Base-by-base conservation (phyloP, 768 basidiomycete genomes). In the Lactarius hengduanensis region DNA sequence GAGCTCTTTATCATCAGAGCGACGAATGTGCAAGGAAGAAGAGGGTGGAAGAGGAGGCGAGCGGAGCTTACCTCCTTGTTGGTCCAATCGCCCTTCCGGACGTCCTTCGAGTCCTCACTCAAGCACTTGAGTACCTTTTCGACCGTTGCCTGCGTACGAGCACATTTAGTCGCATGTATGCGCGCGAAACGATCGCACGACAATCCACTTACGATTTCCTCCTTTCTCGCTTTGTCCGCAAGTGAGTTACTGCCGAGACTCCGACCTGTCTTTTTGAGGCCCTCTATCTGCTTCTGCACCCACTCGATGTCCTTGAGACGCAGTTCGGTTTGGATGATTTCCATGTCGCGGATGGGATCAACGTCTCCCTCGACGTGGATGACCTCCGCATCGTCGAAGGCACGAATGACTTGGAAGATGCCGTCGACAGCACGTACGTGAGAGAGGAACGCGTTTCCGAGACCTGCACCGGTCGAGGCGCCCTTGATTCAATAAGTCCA, bases 331-430 rank as follows among this genome's bases (percentile, higher is more conserved):
- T 89, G 88, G 73, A 99, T 99, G 73, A 98, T 98, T 70, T 91
- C 87, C 96, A 98, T 98, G 78, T 99, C 97, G 66, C 97, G 90
- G 45, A 91, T 69, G 13, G 97, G 97, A 77, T 98, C 84, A 64
- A 99, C 95, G 72, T 98, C 97, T 54, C 97, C 97, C 79, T 98
- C 97, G 69, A 98, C 96, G 77, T 99, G 97, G 71, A 91, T 98
- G 75, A 99, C 95, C 72, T 99, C 97, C n/a, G 95, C 90, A 73
- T 99, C 97, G 74, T 98, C 97, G 75, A 99, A 99, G 6, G 96
- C 95, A 60, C 97, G 92, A 64, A 98, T 88, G 69, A 98, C 89
- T 76, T 98, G 97, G 83, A 98, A 99, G 74, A 99, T 99, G 73
- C 97, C 97, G 75, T 99, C 97, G 67, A 98, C 96, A 11, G 97